Evolutionary conservation across 371 early-diverging fungal species (phyloP), one percentile per base, ranked within the genome.

Genomic region (Apophysomyces elegans): DNA sequence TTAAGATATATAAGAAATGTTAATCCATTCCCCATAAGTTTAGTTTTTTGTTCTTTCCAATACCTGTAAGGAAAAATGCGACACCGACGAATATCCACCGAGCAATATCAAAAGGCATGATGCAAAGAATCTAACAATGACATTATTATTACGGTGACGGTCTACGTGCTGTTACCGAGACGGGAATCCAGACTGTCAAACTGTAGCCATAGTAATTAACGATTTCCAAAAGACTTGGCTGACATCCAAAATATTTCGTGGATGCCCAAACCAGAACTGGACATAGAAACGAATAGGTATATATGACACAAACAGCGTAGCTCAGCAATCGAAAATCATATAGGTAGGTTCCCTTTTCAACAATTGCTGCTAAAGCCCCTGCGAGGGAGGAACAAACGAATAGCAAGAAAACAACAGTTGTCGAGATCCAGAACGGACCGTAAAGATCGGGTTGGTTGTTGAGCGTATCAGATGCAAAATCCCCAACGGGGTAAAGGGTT

Each of bases 391-490:
- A 92, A 18, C 95, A 90, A 14, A 95, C 95, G 80, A 97, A 98
- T 14, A 97, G 85, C 26, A 86, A 70, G 69, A 97, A 95, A 14
- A 98, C 90, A 32, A 96, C 94, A 0, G 96, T 95, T 0, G 97
- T 97, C 1, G 96, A 76, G 56, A 98, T 91, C 98, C 98, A 98
- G 76, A 97, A 96, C 0, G 98, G 97, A 4, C 84, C 84, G 62
- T 83, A 83, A 0, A 83, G 59, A 69, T 83, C 84, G 5, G 84
- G 84, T 37, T 80, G 79, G 32, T 80, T 67, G 37, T 80, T 68
- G 7, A 83, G 68, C 12, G 80, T 80, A 14, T 83, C 84, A 44
- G 63, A 47, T 37, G 80, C 80, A 68, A 74, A 83, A 60, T 80
- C 76, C 3, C 78, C 84, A 13, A 77, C 71, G 4, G 84, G 84